A percentile compares a stretch with the other conserved stretches of the same genome.
Evolutionary conservation across 768 basidiomycete genomes (phyloP).

Genomic region (Mycena amicta): DNA sequence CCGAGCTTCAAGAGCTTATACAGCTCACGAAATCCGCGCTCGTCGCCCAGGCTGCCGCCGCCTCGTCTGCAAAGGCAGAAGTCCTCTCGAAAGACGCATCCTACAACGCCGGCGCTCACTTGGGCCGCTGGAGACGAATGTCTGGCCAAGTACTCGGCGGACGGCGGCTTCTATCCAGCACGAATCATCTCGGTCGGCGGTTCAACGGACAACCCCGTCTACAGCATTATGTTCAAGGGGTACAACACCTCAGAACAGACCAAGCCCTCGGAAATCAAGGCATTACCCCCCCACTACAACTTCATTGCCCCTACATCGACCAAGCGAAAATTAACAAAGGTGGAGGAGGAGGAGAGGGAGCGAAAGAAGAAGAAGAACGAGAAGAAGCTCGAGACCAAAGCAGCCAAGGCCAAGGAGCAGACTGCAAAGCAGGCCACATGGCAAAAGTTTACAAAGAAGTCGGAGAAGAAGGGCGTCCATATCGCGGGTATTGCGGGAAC

Average conservation of each 20-base stretch:
- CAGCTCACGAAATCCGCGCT: constrained; percentile 73
- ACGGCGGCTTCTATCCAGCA: constrained; percentile 87
- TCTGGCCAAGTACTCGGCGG: constrained; percentile 82
- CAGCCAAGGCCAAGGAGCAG: constrained; percentile 89
- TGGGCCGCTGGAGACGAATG: constrained; percentile 87
- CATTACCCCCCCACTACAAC: constrained; percentile 61
- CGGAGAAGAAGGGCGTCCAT: constrained; percentile 88
- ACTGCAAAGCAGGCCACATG: constrained; percentile 80
- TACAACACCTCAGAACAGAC: constrained; percentile 91
- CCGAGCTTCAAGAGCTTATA: constrained; percentile 84
- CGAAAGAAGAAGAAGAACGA: constrained; percentile 94
- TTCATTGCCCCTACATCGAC: constrained; percentile 45
- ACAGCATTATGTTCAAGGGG: constrained; percentile 88
- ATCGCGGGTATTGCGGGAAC: constrained; percentile 88
- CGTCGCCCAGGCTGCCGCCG: constrained; percentile 60
- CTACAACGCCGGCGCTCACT: constrained; percentile 51
- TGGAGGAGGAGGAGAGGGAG: constrained; percentile 86
- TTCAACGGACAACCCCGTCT: constrained; percentile 78
- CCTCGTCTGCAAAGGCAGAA: constrained; percentile 64
- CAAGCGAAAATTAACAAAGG: constrained; percentile 80
- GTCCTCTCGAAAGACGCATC: constrained; percentile 54
- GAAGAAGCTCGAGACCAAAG: constrained; percentile 84
- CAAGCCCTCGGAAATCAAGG: constrained; percentile 69
- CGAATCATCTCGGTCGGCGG: constrained; percentile 86
- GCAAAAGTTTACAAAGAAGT: constrained; percentile 96